Evolutionary conservation across 352 stramenopile genomes (phyloP), one percentile per base, ranked within the genome.

Genomic region (Pythium aquatile): DNA sequence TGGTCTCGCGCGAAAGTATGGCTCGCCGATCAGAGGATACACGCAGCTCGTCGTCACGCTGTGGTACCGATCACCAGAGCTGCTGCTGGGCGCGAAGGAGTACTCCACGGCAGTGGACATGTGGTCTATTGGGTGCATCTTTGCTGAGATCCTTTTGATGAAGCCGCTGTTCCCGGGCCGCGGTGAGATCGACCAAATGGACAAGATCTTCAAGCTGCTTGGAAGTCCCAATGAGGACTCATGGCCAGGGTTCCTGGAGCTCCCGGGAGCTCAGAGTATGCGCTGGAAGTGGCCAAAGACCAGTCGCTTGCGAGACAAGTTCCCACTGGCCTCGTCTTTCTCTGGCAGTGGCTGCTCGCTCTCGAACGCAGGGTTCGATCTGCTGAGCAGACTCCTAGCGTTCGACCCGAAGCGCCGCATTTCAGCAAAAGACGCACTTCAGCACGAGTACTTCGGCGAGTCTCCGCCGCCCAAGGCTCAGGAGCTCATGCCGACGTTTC

Each of bases 71-170:
- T 75, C 91, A 16, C 95, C 95, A 4, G 96, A 99, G 77, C 68
- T 99, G 10, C 69, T 98, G 17, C 82, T 98, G 35, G 97, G 97
- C 9, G 83, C 90, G 30, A 86, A 76, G 26, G 77, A 77, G 33
- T 99, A 99, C 81, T 96, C 91, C 16, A 96, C 94, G 3, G 83
- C 91, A 1, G 87, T 99, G 2, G 97, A 99, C 72, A 97, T 99
- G 77, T 99, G 97, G 97, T 98, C 88, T 1, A 84, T 91, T 42
- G 96, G 97, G 14, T 98, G 95, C 62, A 98, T 99, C 65, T 98
- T 99, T 71, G 92, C 91, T 1, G 97, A 99, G 79, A 85, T 99
- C 28, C 71, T 99, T 55, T 77, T 91, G 16, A 89, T 97, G 72
- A 92, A 97, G 74, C 89, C 94, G 16, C 80, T 98, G 30, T 91